Evolutionary conservation across 352 stramenopile species (phyloP), one percentile per base, ranked within the genome.

Genomic region (Plasmopara viticola): DNA sequence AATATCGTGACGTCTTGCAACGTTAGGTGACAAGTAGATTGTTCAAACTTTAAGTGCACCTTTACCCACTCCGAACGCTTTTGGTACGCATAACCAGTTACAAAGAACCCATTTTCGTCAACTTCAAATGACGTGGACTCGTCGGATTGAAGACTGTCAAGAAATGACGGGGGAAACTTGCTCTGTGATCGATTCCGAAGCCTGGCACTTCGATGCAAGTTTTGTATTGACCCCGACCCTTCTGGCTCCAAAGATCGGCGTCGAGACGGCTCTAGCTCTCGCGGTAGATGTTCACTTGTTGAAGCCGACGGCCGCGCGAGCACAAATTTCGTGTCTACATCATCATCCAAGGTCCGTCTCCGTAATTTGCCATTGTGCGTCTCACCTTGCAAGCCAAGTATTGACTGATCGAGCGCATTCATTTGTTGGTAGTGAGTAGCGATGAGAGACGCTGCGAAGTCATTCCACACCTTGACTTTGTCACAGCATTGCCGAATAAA

Each of bases 401-500:
- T 30, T 0, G 71, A 78, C 30, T 84, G 70, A 52, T 87, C 74
- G 2, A 91, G 60, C 9, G 74, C 81, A 40, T 91, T 74, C 61
- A 87, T 85, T 34, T 88, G 77, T 30, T 90, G 73, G 48, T 86
- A 87, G 45, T 91, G 78, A 1, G 66, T 68, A n/a, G 81, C 76
- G 0, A 91, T 71, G 2, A 91, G 54, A 9, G 76, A 84, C 13
- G 74, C 77, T 18, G 60, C 60, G 45, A 88, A 87, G 40, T 86
- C 74, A n/a, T 65, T 60, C 81, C 81, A 91, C 2, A 70, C 74
- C 9, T 68, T 45, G 28, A 79, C 63, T 29, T 67, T 77, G 45
- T 72, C 74, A 51, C 76, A 88, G 45, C 86, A 90, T 48, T 91
- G 81, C 2, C 72, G 68, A 48, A 91, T 84, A 2, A 91, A 57